Evolutionary conservation across 495 filamentous ascomycete genomes (phyloP).

Genomic region (Aspergillus bridgeri): DNA sequence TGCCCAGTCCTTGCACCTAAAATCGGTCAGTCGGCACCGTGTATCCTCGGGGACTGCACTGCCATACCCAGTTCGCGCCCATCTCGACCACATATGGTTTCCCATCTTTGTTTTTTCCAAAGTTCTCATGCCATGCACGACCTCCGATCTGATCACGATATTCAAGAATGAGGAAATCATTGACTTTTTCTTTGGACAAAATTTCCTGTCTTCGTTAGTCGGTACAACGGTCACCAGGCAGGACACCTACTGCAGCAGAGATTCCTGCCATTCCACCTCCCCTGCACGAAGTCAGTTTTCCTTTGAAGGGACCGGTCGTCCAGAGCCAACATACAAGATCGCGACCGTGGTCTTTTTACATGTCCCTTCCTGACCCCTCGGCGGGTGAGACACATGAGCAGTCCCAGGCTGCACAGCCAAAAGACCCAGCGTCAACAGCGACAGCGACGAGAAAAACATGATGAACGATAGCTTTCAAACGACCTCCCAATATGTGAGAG

Average conservation of each 20-base stretch:
- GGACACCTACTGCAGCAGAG: conserved; percentile 53
- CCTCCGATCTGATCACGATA: conserved; percentile 62
- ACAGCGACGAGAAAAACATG: neutral
- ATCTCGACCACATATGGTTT: conserved; percentile 58
- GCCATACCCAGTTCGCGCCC: conserved; percentile 61
- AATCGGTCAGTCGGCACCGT: neutral
- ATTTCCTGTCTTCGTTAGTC: conserved; percentile 46
- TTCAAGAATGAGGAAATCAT: conserved; percentile 69
- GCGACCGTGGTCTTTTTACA: conserved; percentile 43
- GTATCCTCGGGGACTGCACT: neutral
- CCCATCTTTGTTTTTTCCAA: conserved; percentile 50
- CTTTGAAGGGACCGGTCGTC: neutral
- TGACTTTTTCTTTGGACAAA: conserved; percentile 56
- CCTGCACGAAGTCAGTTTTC: conserved; percentile 7
- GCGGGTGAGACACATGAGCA: conserved; percentile 17
- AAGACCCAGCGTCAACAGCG: neutral
- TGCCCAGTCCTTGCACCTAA: conserved; percentile 60
- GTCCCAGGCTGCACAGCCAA: conserved; percentile 15
- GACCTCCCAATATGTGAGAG: neutral
- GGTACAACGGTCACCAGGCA: neutral
- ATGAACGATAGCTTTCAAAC: neutral
- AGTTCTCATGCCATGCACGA: conserved; percentile 50
- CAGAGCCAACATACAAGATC: conserved; percentile 28
- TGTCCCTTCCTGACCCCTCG: conserved; percentile 18
- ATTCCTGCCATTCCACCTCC: conserved; percentile 57